Evolutionary conservation across 495 filamentous ascomycete species (phyloP), one percentile per base, ranked within the genome.

Genomic region (Podospora anserina): DNA sequence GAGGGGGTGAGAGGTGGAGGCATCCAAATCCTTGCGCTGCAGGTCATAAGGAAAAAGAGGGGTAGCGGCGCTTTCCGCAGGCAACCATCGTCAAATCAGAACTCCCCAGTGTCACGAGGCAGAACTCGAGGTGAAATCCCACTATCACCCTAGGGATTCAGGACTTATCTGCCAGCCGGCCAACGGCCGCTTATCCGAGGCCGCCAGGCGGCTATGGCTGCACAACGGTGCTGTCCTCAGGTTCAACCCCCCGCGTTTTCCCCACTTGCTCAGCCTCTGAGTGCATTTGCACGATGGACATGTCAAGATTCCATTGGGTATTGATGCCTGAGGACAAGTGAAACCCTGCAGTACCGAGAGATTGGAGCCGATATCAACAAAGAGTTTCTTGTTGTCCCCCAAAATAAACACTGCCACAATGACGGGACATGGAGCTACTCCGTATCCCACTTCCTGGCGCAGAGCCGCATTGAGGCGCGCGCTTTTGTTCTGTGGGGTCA

Each of bases 161-260:
- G 34, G 1, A 49, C 32, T 23, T 23, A n/a, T 32, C 65, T 64
- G 66, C 54, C 58, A 23, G 49, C 69, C 62, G 68, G 71, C 71
- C 64, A 54, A 64, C 62, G 66, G 69, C 69, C 68, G 30, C 13
- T 27, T 44, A 44, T 13, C 26, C 61, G 70, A 74, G 72, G 70
- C 72, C 67, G 70, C 71, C 68, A 61, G 64, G 71, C 71, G 73
- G 73, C 69, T 73, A 71, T 68, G 67, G 66, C 39, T 56, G 54
- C 67, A 67, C 11, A 23, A 23, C 49, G 0, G 5, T 7, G 23
- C 26, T 66, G 39, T 53, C 34, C 63, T 57, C 32, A 56, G 2
- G n/a, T 64, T 66, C 44, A 68, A 68, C 55, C 59, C 56, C 23
- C n/a, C 49, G 23, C 65, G 58, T 58, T 65, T 61, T 27, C 56